Evolutionary conservation across 495 filamentous ascomycete genomes (phyloP).

Genomic region (Aspergillus indologenus): DNA sequence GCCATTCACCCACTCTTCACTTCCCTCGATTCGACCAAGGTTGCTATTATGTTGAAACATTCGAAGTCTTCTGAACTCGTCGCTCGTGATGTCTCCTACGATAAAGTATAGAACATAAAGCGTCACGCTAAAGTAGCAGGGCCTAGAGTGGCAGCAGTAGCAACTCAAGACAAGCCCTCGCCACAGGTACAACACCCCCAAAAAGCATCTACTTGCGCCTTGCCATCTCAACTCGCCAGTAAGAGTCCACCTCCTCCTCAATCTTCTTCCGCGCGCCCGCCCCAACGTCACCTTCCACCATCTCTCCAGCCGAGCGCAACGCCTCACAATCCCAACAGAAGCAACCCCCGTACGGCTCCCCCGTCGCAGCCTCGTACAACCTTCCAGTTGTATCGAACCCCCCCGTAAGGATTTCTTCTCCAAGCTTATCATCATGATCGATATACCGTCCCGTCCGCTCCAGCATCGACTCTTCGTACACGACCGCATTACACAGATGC

Average conservation of each 20-base stretch:
- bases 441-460: conserved; percentile 8
- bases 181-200: neutral
- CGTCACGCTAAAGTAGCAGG: too few relatives aligned
- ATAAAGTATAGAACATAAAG: too few relatives aligned
- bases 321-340: conserved; percentile 15
- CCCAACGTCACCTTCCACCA: neutral
- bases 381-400: neutral
- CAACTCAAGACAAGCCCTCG: too few relatives aligned
- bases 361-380: neutral
- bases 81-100: too few relatives aligned
- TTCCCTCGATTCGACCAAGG: too few relatives aligned
- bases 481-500: conserved; percentile 12
- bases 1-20: too few relatives aligned
- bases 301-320: conserved; percentile 7
- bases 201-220: neutral
- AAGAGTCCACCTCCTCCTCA: neutral
- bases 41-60: too few relatives aligned
- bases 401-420: neutral
- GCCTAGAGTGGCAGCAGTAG: neutral
- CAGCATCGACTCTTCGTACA: conserved; percentile 6
- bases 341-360: neutral
- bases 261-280: neutral
- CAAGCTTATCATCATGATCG: conserved; percentile 11
- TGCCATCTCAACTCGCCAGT: neutral
- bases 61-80: too few relatives aligned